phyloP scores from a whole-genome alignment of 805 yeast species.

The Debaryomyces maramus region DNA sequence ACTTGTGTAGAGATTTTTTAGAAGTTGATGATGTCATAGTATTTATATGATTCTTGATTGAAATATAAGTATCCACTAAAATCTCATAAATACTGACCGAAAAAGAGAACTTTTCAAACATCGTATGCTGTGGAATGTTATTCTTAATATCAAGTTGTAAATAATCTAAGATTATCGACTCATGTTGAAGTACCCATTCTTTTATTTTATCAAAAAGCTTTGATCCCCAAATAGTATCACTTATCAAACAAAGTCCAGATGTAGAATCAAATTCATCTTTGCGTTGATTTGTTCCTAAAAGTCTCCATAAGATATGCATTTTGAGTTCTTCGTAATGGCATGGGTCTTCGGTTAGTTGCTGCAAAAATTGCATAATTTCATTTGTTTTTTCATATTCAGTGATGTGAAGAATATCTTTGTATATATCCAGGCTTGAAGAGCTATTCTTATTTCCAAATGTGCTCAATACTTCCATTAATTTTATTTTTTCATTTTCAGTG shows the following conservation, averaged over 20 bases:
- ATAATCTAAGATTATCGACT: constrained; percentile 16
- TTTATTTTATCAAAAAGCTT: constrained; percentile 32
- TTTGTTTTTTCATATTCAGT: constrained; percentile 13
- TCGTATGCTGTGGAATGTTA: background rate
- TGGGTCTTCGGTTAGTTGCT: constrained; percentile 8
- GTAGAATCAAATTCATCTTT: constrained; percentile 1
- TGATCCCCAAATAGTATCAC: constrained; percentile 40
- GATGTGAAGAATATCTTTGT: constrained; percentile 8
- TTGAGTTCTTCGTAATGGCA: constrained; percentile 23
- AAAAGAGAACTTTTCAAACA: constrained; percentile 17
- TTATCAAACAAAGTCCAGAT: constrained; percentile 26
- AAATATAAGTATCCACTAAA: constrained; percentile 43
- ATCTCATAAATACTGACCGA: constrained; percentile 47
- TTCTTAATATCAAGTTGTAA: constrained; percentile 2
- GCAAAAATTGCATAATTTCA: constrained; percentile 15
- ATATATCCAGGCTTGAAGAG: background rate
- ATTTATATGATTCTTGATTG: constrained; percentile 27
- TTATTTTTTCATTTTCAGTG: constrained; percentile 29
- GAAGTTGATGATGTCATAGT: constrained; percentile 16
- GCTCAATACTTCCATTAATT: constrained; percentile 37
- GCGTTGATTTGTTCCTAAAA: constrained; percentile 18
- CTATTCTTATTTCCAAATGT: constrained; percentile 23
- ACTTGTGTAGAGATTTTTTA: constrained; percentile 20
- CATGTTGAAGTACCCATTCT: constrained; percentile 37
- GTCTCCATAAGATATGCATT: constrained; percentile 20